Evolutionary conservation across 345 rosid genomes (phyloP), one percentile per base, ranked within the genome.

Genomic region (Eucalyptus camaldulensis): DNA sequence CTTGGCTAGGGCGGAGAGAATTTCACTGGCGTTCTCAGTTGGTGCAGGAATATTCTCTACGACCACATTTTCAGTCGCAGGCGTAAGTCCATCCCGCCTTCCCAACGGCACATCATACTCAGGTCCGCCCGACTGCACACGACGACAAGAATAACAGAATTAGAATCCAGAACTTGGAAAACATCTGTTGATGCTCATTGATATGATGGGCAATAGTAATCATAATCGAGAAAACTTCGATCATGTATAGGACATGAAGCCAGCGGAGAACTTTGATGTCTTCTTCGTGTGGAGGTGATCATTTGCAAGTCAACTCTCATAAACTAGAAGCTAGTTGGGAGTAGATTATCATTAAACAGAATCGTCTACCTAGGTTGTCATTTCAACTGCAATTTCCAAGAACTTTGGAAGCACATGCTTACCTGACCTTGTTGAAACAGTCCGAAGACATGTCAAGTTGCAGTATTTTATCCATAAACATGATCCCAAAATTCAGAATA

Each of bases 111-210:
- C 95, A 2, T 89, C 90, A 90, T 95, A 97, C 54, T 95, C 92
- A 5, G 99, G 99, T 4, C 98, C 98, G 10, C 99, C 99, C 19
- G 96, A 92, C 99, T 96, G 89, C 87, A 86, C 56, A 4, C 21
- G 80, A 9, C 15, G 19, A 49, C 2, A 2, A 40, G 51, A 69
- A 53, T 3, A 37, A n/a, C 58, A 31, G 14, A 33, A 80, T n/a
- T 80, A 50, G 49, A 44, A 33, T 80, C 45, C 17, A 40, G 40
- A 40, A 16, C 12, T 58, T 24, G 67, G 21, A 54, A 37, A 27
- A 24, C 29, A 13, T 54, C 50, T 54, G 54, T 54, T n/a, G 47
- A 50, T 87, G 88, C 54, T 85, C 87, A 49, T 13, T 47, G 25
- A 27, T 47, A 37, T 37, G 81, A 72, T 19, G 22, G 45, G 12